phyloP scores from a whole-genome alignment of 495 filamentous ascomycete species.

The Rusavskia elegans region DNA sequence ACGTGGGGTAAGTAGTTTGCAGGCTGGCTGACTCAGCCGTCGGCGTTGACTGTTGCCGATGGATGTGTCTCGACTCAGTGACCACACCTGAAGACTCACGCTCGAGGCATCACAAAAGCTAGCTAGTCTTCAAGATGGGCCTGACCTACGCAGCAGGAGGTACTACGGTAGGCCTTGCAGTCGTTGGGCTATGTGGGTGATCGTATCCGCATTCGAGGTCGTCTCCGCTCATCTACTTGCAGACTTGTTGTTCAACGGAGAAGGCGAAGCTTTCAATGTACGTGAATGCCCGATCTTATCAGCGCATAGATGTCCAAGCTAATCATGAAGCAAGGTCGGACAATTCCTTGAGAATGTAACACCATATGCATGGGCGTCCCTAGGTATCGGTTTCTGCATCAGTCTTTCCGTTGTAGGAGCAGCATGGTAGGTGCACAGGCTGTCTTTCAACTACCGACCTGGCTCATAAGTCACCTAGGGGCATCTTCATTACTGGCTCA shows the following conservation, averaged over 20 bases:
- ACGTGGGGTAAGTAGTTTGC: not conserved
- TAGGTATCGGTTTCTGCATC: slow-evolving; percentile 90
- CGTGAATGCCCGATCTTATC: slow-evolving; percentile 11
- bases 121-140: slow-evolving; percentile 22
- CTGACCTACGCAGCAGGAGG: slow-evolving; percentile 51
- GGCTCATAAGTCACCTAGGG: slow-evolving; percentile 39
- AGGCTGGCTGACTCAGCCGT: not conserved
- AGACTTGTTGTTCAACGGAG: slow-evolving; percentile 98
- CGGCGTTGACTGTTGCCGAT: not conserved
- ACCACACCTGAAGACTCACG: not conserved
- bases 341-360: slow-evolving; percentile 88
- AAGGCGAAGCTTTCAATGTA: slow-evolving; percentile 95
- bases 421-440: slow-evolving; percentile 63
- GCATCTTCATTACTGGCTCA: slow-evolving; percentile 97
- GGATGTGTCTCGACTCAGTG: too few relatives aligned
- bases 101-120: not conserved
- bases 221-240: slow-evolving; percentile 21
- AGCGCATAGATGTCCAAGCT: not conserved
- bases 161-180: slow-evolving; percentile 51
- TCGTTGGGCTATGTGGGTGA: slow-evolving; percentile 76
- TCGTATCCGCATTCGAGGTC: slow-evolving; percentile 8
- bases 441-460: not conserved
- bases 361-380: slow-evolving; percentile 80
- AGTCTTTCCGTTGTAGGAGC: slow-evolving; percentile 90
- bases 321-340: slow-evolving; percentile 47